Evolutionary conservation across 345 rosid genomes (phyloP).

Genomic region (Raphanus raphanistrum): DNA sequence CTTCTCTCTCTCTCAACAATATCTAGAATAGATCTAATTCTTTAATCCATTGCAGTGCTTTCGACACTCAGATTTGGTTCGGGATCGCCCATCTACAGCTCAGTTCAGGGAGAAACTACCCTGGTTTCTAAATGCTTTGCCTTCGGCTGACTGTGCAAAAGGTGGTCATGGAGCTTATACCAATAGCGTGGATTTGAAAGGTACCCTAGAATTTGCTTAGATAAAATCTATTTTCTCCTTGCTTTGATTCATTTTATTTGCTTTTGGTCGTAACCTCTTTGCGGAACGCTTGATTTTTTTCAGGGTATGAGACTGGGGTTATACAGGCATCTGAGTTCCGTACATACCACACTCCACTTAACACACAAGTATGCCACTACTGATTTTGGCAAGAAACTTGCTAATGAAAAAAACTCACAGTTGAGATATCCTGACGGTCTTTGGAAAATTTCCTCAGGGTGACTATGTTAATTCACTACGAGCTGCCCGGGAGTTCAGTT

Average conservation of each 20-base stretch:
- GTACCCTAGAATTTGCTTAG: slow-evolving; percentile 39
- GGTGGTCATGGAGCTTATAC: slow-evolving; percentile 99
- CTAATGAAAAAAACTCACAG: slow-evolving; percentile 3
- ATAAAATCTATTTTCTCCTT: slow-evolving; percentile 8
- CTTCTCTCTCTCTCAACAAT: slow-evolving; percentile 15
- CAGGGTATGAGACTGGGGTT: slow-evolving; percentile 80
- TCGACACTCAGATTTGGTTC: slow-evolving; percentile 71
- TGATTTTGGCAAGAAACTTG: slow-evolving; percentile 18
- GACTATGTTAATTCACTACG: slow-evolving; percentile 80
- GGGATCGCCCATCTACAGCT: slow-evolving; percentile 67
- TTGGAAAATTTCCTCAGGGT: slow-evolving; percentile 47
- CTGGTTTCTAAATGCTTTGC: slow-evolving; percentile 85
- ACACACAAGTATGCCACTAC: slow-evolving; percentile 60
- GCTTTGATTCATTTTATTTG: slow-evolving; percentile 7
- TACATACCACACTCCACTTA: slow-evolving; percentile 90
- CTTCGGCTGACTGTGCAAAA: slow-evolving; percentile 99
- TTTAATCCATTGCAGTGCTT: slow-evolving; percentile 69
- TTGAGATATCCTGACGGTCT: slow-evolving; percentile 23
- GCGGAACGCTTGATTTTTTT: slow-evolving; percentile 3
- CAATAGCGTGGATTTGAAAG: slow-evolving; percentile 71
- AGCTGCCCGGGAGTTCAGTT: slow-evolving; percentile 88
- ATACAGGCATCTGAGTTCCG: slow-evolving; percentile 91
- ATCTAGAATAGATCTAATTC: slow-evolving; percentile 29
- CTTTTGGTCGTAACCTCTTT: slow-evolving; percentile 51
- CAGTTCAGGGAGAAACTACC: slow-evolving; percentile 90